phyloP scores from a whole-genome alignment of 495 filamentous ascomycete species.

The Trichoderma virens region DNA sequence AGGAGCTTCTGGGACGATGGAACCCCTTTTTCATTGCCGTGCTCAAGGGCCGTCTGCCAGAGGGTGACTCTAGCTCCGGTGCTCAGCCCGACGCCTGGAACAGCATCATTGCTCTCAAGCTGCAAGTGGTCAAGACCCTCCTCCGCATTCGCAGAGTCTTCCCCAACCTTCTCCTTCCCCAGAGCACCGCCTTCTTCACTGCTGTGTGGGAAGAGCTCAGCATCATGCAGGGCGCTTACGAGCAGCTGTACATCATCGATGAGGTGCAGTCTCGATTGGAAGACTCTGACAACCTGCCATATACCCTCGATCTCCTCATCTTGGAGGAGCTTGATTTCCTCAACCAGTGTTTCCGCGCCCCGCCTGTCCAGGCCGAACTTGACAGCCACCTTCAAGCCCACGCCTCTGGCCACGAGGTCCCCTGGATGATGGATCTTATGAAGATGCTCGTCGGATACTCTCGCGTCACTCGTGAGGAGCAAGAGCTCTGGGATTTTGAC shows the following conservation, averaged over 20 bases:
- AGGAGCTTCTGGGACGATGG: conserved; percentile 75
- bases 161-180: conserved; percentile 66
- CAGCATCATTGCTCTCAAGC: conserved; percentile 75
- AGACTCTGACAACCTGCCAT: conserved; percentile 85
- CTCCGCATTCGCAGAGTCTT: conserved; percentile 86
- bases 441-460: conserved; percentile 74
- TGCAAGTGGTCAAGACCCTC: conserved; percentile 86
- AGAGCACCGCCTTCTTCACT: conserved; percentile 71
- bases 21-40: conserved; percentile 74
- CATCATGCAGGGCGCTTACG: conserved; percentile 60
- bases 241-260: conserved; percentile 73
- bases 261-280: conserved; percentile 81
- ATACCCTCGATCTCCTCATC: conserved; percentile 88
- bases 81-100: conserved; percentile 51
- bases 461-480: conserved; percentile 89
- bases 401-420: conserved; percentile 46
- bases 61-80: conserved; percentile 27
- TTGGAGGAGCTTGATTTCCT: conserved; percentile 91
- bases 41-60: conserved; percentile 63
- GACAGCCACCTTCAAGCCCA: conserved; percentile 58
- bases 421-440: conserved; percentile 78
- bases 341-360: conserved; percentile 73
- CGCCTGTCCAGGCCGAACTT: conserved; percentile 77
- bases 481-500: conserved; percentile 92
- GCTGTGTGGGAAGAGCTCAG: conserved; percentile 81